Percentiles rank a stretch among this genome's conserved stretches.
Conservation (phyloP, 805 yeast species). For the Suhomyces pyralidae region DNA sequence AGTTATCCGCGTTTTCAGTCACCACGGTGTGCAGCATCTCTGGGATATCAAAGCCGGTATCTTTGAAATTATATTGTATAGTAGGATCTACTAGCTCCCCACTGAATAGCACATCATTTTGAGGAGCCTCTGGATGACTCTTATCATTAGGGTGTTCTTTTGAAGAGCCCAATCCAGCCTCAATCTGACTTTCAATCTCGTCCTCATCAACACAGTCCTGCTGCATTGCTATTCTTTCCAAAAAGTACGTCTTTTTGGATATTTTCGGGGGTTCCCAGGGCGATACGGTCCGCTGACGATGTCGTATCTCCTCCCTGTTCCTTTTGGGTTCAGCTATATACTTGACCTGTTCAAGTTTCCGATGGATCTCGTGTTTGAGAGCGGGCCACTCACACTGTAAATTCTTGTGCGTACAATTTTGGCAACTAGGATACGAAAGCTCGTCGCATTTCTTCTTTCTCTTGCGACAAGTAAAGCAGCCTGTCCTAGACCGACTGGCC, state of each 20-base stretch:
- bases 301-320: background rate
- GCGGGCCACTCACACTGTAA: constrained; percentile 28
- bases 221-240: constrained; percentile 37
- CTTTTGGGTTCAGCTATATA: constrained; percentile 8
- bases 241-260: constrained; percentile 11
- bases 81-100: background rate
- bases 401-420: constrained; percentile 20
- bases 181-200: background rate
- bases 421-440: constrained; percentile 28
- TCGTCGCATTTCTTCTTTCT: constrained; percentile 33
- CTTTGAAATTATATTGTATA: background rate
- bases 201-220: constrained; percentile 20
- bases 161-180: background rate
- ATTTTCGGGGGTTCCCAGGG: background rate
- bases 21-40: background rate
- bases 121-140: background rate
- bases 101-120: background rate
- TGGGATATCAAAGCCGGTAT: background rate
- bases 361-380: constrained; percentile 19
- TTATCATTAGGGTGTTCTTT: background rate
- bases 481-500: constrained; percentile 26
- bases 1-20: background rate
- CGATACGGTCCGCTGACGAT: constrained; percentile 1
- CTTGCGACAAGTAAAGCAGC: constrained; percentile 30
- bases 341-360: constrained; percentile 20